Conservation (phyloP, 345 rosid species). For the Syzygium grande region DNA sequence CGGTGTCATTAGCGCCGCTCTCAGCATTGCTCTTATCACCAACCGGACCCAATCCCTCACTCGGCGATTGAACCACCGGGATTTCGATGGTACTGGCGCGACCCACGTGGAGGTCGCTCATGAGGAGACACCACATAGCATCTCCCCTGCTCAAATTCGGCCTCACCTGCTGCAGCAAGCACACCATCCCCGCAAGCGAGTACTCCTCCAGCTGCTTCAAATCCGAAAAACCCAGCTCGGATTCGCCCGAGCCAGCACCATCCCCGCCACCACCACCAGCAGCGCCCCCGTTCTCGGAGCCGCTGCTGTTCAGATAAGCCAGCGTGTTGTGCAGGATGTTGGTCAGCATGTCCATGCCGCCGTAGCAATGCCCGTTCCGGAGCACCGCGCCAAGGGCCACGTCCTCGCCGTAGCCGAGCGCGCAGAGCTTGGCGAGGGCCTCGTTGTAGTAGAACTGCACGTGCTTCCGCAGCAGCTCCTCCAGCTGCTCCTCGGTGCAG, state of each 20-base stretch:
- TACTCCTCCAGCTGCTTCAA: slow-evolving; percentile 76
- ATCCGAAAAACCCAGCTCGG: slow-evolving; percentile 52
- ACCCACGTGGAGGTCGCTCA: slow-evolving; percentile 89
- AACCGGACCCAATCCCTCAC: slow-evolving; percentile 10
- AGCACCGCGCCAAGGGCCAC: slow-evolving; percentile 65
- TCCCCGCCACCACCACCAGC: slow-evolving; percentile 11
- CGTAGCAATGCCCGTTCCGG: slow-evolving; percentile 77
- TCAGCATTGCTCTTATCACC: slow-evolving; percentile 18
- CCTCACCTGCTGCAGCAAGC: slow-evolving; percentile 77
- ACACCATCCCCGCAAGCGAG: slow-evolving; percentile 75
- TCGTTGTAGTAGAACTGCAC: slow-evolving; percentile 59
- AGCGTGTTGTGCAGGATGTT: slow-evolving; percentile 69
- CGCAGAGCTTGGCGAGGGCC: slow-evolving; percentile 62
- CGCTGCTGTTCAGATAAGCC: slow-evolving; percentile 53
- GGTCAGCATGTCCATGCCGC: slow-evolving; percentile 84
- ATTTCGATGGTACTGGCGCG: slow-evolving; percentile 65
- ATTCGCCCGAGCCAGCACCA: slow-evolving; percentile 27
- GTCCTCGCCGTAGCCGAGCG: slow-evolving; percentile 68
- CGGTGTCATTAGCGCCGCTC: slow-evolving; percentile 26
- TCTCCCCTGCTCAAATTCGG: slow-evolving; percentile 85
- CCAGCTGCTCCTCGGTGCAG: slow-evolving; percentile 82
- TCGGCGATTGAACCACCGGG: slow-evolving; percentile 24
- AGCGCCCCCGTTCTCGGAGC: slow-evolving; percentile 20
- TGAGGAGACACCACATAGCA: slow-evolving; percentile 95
- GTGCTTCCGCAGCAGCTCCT: slow-evolving; percentile 62